Conservation (phyloP, 2,329 filamentous ascomycete species). For the Colletotrichum echinochloae region DNA sequence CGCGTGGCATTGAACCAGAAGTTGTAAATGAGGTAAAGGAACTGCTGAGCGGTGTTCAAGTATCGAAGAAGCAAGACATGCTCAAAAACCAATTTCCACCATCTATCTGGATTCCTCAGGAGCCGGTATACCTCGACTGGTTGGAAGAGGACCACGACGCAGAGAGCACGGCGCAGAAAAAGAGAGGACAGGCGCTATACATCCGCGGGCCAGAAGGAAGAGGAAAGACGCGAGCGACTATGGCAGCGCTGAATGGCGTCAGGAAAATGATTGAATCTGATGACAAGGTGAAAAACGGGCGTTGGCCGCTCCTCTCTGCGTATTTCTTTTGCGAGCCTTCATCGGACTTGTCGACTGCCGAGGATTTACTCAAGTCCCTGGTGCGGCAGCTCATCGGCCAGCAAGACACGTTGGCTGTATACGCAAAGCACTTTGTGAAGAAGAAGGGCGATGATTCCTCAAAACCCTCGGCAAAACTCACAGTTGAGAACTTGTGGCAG, state of each 20-base stretch:
- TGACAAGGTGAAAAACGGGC: slow-evolving; percentile 42
- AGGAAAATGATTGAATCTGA: slow-evolving; percentile 45
- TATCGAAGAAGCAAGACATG: slow-evolving; percentile 50
- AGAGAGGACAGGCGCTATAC: slow-evolving; percentile 52
- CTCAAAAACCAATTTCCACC: slow-evolving; percentile 48
- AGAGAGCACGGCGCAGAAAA: slow-evolving; percentile 10
- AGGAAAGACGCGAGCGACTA: slow-evolving; percentile 55
- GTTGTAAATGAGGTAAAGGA: slow-evolving; percentile 50
- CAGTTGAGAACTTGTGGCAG: slow-evolving; percentile 56
- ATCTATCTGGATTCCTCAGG: slow-evolving; percentile 55
- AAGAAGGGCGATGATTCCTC: slow-evolving; percentile 48
- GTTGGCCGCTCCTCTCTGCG: slow-evolving; percentile 49
- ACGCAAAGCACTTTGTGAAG: slow-evolving; percentile 52
- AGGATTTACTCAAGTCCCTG: slow-evolving; percentile 56
- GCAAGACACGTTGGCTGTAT: slow-evolving; percentile 49
- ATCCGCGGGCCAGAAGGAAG: slow-evolving; percentile 56
- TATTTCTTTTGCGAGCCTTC: slow-evolving; percentile 58
- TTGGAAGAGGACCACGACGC: slow-evolving; percentile 43
- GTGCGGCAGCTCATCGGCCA: slow-evolving; percentile 53
- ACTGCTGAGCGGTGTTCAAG: slow-evolving; percentile 49
- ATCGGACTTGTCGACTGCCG: slow-evolving; percentile 53
- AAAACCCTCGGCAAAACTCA: slow-evolving; percentile 47
- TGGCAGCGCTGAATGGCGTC: slow-evolving; percentile 54
- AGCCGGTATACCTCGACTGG: slow-evolving; percentile 53
- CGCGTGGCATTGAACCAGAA: slow-evolving; percentile 50